Percentiles rank a stretch among this genome's conserved stretches.
Evolutionary conservation across 192 early-diverging fungal genomes (phyloP).

Genomic region (Phycomyces nitens): DNA sequence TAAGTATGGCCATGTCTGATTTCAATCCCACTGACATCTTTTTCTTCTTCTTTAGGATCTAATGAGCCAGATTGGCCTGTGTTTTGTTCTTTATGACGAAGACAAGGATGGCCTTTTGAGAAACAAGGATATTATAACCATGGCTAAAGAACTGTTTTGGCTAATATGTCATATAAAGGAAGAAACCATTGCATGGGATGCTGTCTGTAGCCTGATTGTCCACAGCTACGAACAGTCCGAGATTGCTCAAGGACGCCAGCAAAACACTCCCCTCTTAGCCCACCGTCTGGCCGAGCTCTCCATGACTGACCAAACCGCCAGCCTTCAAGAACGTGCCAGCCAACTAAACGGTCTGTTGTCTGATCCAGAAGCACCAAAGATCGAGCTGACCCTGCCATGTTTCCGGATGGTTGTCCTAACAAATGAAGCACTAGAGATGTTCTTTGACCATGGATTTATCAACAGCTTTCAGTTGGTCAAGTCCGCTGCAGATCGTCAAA

Average conservation of each 20-base stretch:
- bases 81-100: conserved; percentile 80
- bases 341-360: conserved; percentile 5
- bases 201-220: conserved; percentile 11
- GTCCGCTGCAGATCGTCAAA: conserved; percentile 44
- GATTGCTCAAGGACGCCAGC: conserved; percentile 16
- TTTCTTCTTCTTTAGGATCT: conserved; percentile 69
- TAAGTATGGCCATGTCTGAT: too few species aligned
- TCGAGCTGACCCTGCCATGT: conserved; percentile 17
- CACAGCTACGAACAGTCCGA: conserved; percentile 23
- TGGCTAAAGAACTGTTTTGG: conserved; percentile 85
- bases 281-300: conserved; percentile 11
- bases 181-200: conserved; percentile 54
- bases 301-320: conserved; percentile 4
- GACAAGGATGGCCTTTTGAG: conserved; percentile 61
- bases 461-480: conserved; percentile 60
- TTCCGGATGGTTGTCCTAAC: conserved; percentile 76
- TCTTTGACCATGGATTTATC: conserved; percentile 71
- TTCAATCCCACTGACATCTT: too few species aligned
- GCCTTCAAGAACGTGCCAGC: conserved; percentile 1
- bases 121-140: conserved; percentile 76
- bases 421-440: conserved; percentile 80
- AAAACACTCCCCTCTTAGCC: not conserved
- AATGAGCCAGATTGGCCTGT: conserved; percentile 72
- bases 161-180: conserved; percentile 54
- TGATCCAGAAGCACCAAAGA: not conserved